Evolutionary conservation across 129 eudicot species (phyloP), one percentile per base, ranked within the genome.

Genomic region (Calendula officinalis): DNA sequence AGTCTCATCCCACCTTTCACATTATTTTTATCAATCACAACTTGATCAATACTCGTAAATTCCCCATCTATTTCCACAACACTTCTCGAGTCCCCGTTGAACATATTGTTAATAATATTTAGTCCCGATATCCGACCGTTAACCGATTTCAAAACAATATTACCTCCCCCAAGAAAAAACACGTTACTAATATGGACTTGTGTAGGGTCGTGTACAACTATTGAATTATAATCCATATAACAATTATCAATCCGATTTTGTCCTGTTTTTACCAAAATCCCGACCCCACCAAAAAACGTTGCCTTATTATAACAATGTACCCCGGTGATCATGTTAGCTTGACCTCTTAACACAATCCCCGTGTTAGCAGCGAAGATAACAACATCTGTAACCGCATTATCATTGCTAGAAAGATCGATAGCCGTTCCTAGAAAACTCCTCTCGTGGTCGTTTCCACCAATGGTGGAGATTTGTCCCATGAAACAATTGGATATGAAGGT

Each of bases 221-320:
- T 72, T 7, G 80, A 56, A 52, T 81, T 89, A 54, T 69, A 89
- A 69, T 89, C 96, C 60, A 89, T 48, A 67, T 88, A 88, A 17
- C 77, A 77, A 61, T 74, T 72, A 17, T 71, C 82, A 0, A 85
- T 69, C 38, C 96, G 60, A 9, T 71, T 80, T 36, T 82, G 85
- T 2, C 80, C 90, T 0, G 89, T 62, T 80, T 83, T 76, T 12
- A 89, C 60, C 30, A 77, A 57, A 34, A 89, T 85, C 3, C 96
- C 94, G 1, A 81, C 65, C 3, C 96, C 96, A 0, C 96, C 94
- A 35, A 85, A 89, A 51, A 22, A 74, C 4, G 90, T 73, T 1
- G 96, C 96, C 60, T 89, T 89, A 63, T 85, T 85, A 48, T 89
- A 85, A 48, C 94, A 89, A 66, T 89, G 96, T 4, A 83, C 96